phyloP scores from a whole-genome alignment of 495 filamentous ascomycete species.

The Aspergillus ostianus region DNA sequence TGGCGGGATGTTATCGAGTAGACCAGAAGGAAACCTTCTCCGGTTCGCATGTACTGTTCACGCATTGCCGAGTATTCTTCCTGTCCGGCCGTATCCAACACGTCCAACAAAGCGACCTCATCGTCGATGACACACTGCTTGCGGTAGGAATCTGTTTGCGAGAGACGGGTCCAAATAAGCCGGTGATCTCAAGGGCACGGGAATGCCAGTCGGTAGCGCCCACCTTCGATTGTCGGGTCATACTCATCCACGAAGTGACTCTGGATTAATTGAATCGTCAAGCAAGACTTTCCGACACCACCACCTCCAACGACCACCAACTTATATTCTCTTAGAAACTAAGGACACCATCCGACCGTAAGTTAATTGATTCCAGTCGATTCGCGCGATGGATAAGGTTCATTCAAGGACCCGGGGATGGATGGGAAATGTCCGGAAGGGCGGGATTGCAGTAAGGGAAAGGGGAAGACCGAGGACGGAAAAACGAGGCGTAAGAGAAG shows the following conservation, averaged over 20 bases:
- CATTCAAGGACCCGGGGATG: conserved; percentile 1
- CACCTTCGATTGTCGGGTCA: conserved; percentile 99
- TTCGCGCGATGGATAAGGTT: neutral
- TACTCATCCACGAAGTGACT: conserved; percentile 99
- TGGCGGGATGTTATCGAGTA: conserved; percentile 98
- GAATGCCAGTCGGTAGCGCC: conserved; percentile 19
- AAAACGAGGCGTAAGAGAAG: conserved; percentile 2
- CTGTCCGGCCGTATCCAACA: conserved; percentile 96
- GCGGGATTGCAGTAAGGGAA: conserved; percentile 7
- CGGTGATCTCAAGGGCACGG: conserved; percentile 12
- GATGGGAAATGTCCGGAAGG: conserved; percentile 5
- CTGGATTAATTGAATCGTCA: conserved; percentile 99
- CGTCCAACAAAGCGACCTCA: conserved; percentile 93
- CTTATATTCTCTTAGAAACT: conserved; percentile 99
- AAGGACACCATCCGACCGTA: conserved; percentile 5
- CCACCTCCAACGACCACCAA: conserved; percentile 96
- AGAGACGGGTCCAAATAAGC: conserved; percentile 17
- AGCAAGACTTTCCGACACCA: conserved; percentile 97
- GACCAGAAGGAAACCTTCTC: conserved; percentile 95
- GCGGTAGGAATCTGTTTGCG: conserved; percentile 84
- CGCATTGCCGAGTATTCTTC: conserved; percentile 99
- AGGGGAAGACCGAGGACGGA: conserved; percentile 4
- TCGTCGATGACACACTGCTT: conserved; percentile 99
- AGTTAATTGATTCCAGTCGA: conserved; percentile 9
- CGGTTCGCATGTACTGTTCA: conserved; percentile 99